Base-by-base conservation (phyloP, 2,329 filamentous ascomycete species). In the Neofusicoccum ribis region DNA sequence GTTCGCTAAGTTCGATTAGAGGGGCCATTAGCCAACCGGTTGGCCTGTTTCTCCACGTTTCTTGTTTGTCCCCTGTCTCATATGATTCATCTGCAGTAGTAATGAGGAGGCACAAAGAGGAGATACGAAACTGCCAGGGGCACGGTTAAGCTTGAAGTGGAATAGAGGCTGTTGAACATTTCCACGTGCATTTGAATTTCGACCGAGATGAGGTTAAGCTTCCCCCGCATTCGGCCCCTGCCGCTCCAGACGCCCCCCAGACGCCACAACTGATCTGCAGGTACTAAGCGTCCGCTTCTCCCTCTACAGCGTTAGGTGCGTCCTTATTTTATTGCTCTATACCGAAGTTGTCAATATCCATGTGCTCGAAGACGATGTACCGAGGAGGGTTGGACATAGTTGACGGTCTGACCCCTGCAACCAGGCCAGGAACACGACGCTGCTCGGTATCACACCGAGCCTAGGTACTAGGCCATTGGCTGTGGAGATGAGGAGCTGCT, bases 1-100 rank as follows among this genome's bases (percentile, higher is more conserved):
- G 9, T 91, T 91, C 80, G 87, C 91, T 20, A 83, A 91, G 66
- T 91, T 93, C 70, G 80, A 84, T 65, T 80, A 78, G 34, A 39
- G 5, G 9, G 34, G 27, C 15, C 23, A 46, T 59, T 44, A 27
- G 15, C 39, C 27, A 36, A 37, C 5, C n/a, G 2, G 3, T 14
- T 31, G 31, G 56, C 43, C 43, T 37, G 14, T 37, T 37, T 27
- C 20, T 59, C 41, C 54, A 20, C 41, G n/a, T 46, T 37, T 60
- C 27, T 37, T 60, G 27, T 37, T 59, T 39, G n/a, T 47, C 17
- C 17, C 27, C 43, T 20, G 23, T 34, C 12, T 14, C 56, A 36
- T 37, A 17, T 51, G 34, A 12, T 47, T 47, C 27, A 47, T 37
- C 41, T 46, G 41, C 43, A 34, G n/a, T 11, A 34, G 17, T 36